These are phyloP conservation scores for Simplicillium sp. DNA, from an alignment of 2,329 filamentous ascomycete genomes.

Conservation along the genomic window DNA sequence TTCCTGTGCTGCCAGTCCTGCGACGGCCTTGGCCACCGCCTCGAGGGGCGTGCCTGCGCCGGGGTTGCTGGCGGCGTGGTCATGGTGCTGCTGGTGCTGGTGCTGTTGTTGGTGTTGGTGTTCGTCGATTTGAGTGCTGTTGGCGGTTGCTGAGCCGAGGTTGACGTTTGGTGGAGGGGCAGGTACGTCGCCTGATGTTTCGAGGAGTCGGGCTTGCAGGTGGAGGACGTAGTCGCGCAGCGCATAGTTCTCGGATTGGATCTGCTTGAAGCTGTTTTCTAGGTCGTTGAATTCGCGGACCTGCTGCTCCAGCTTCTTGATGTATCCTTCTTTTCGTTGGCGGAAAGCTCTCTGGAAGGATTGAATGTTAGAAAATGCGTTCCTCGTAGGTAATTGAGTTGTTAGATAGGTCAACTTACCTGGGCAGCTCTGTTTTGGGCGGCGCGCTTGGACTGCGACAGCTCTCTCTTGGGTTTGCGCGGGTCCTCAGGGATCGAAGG, in stretches of 20 bases:
- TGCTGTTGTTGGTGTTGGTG: conserved; percentile 2
- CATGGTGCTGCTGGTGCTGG: conserved; percentile 8
- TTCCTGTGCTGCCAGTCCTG: conserved; percentile 31
- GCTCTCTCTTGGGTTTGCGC: conserved; percentile 72
- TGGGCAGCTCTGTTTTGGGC: conserved; percentile 95
- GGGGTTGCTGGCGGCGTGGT: conserved; percentile 13
- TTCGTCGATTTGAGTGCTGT: conserved; percentile 3
- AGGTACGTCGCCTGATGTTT: conserved; percentile 74
- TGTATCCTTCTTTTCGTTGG: conserved; percentile 95
- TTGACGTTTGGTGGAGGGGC: conserved; percentile 75
- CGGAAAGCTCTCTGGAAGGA: conserved; percentile 75
- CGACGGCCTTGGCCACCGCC: conserved; percentile 40
- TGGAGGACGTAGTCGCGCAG: conserved; percentile 88
- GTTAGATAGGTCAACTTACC: conserved; percentile 54
- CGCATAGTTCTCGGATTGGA: conserved; percentile 83
- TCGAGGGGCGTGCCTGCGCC: conserved; percentile 31
- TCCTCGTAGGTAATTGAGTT: background rate
- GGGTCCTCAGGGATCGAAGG: conserved; percentile 14
- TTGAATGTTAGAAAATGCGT: conserved; percentile 14
- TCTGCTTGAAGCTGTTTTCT: conserved; percentile 66
- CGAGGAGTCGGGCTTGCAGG: conserved; percentile 77
- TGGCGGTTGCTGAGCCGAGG: conserved; percentile 30
- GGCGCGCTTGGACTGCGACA: conserved; percentile 91
- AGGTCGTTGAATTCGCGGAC: conserved; percentile 72
- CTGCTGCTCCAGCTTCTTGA: conserved; percentile 93